Conservation (phyloP, 176 grass and related monocot species). For the Carex cristatella region DNA sequence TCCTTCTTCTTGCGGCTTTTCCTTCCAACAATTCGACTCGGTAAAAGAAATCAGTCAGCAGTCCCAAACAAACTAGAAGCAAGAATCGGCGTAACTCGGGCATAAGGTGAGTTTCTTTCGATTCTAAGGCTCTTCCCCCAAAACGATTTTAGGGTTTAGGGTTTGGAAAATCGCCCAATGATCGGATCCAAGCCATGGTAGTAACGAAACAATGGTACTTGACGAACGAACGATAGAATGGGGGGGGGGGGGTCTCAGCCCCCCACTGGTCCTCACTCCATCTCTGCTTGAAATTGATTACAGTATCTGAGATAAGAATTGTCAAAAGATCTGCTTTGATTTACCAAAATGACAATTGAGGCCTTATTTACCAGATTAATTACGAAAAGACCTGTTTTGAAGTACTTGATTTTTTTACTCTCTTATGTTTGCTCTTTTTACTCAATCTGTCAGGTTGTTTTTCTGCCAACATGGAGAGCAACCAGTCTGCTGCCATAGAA, state of each 20-base stretch:
- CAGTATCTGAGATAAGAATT: not conserved
- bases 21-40: not conserved
- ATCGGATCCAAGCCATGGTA: too few species aligned
- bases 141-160: not conserved
- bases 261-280: not conserved
- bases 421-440: not conserved
- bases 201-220: not conserved
- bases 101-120: not conserved
- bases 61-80: not conserved
- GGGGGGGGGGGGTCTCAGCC: not conserved
- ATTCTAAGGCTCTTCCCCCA: not conserved
- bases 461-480: slow-evolving; percentile 46
- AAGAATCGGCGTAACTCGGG: not conserved
- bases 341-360: not conserved
- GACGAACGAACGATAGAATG: not conserved
- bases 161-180: not conserved
- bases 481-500: slow-evolving; percentile 25
- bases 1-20: not conserved
- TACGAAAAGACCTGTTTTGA: not conserved
- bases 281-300: not conserved
- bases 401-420: not conserved
- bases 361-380: not conserved
- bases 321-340: too few species aligned
- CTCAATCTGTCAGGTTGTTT: not conserved
- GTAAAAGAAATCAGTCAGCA: not conserved